Conservation (phyloP, 495 filamentous ascomycete species). For the Lentithecium fluviatile region DNA sequence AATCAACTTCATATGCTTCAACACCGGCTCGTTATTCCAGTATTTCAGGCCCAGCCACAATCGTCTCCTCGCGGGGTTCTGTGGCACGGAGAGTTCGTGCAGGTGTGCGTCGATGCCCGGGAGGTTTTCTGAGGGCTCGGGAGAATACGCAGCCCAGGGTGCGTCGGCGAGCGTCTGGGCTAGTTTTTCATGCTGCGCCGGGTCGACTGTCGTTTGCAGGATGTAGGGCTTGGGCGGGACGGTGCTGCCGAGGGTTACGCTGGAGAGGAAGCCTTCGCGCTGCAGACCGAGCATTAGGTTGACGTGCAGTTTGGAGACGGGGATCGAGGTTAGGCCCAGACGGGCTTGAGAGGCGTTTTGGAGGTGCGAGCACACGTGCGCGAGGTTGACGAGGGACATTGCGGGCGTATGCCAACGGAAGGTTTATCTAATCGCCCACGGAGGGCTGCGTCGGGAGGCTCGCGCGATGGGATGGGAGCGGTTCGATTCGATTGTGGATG, state of each 20-base stretch:
- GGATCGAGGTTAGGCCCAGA: conserved; percentile 83
- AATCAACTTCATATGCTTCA: conserved; percentile 66
- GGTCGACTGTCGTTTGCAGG: conserved; percentile 11
- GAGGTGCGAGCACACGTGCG: conserved; percentile 84
- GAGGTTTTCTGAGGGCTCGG: not conserved
- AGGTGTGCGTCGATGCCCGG: not conserved
- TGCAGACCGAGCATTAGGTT: conserved; percentile 74
- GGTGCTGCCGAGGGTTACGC: conserved; percentile 74
- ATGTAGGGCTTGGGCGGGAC: conserved; percentile 25
- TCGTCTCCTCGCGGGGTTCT: conserved; percentile 72
- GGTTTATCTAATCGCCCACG: conserved; percentile 10
- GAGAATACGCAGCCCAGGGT: conserved; percentile 26
- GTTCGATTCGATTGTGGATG: no score
- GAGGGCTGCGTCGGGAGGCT: conserved; percentile 5
- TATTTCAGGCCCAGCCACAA: conserved; percentile 96
- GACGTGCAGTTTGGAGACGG: conserved; percentile 78
- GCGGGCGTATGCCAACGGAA: conserved; percentile 26
- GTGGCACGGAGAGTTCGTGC: conserved; percentile 40
- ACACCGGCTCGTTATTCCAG: conserved; percentile 80
- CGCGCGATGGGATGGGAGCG: no score
- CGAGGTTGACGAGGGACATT: conserved; percentile 85
- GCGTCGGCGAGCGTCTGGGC: conserved; percentile 15
- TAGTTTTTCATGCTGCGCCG: conserved; percentile 4
- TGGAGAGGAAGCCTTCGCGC: conserved; percentile 74
- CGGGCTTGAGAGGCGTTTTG: conserved; percentile 88